Evolutionary conservation across 371 early-diverging fungal species (phyloP).

Genomic region (Circinella minor): DNA sequence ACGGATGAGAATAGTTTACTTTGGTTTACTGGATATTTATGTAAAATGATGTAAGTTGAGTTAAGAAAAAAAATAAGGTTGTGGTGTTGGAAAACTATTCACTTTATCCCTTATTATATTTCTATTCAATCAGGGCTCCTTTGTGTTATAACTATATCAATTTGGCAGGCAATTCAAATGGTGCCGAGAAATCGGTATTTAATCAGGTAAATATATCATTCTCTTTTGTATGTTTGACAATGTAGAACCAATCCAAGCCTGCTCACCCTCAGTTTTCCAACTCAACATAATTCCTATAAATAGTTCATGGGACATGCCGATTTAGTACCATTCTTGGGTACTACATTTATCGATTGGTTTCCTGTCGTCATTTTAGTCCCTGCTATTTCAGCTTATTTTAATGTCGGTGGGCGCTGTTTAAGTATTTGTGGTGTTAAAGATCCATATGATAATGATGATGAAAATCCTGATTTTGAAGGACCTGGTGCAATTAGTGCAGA

Average conservation of each 20-base stretch:
- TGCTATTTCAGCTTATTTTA: slow-evolving; percentile 73
- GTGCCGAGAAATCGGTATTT: slow-evolving; percentile 42
- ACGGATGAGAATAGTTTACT: slow-evolving; percentile 88
- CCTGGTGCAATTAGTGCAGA: slow-evolving; percentile 37
- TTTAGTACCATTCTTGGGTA: slow-evolving; percentile 88
- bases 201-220: slow-evolving; percentile 31
- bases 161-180: slow-evolving; percentile 50
- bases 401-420: slow-evolving; percentile 80
- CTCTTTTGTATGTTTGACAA: too few relatives aligned
- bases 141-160: slow-evolving; percentile 94
- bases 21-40: slow-evolving; percentile 90
- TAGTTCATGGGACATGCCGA: slow-evolving; percentile 87
- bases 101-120: too few relatives aligned
- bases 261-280: too few relatives aligned
- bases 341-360: slow-evolving; percentile 85
- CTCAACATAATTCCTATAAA: too few relatives aligned
- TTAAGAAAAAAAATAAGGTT: too few relatives aligned
- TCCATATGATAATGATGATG: slow-evolving; percentile 60
- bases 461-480: slow-evolving; percentile 40
- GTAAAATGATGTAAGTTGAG: slow-evolving; percentile 71
- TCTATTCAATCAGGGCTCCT: slow-evolving; percentile 68
- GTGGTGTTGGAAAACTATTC: too few relatives aligned
- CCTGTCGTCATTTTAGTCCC: slow-evolving; percentile 85
- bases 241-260: too few relatives aligned
- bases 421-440: slow-evolving; percentile 67